Conservation (phyloP, 2,329 filamentous ascomycete genomes). For the Aspergillus persii region DNA sequence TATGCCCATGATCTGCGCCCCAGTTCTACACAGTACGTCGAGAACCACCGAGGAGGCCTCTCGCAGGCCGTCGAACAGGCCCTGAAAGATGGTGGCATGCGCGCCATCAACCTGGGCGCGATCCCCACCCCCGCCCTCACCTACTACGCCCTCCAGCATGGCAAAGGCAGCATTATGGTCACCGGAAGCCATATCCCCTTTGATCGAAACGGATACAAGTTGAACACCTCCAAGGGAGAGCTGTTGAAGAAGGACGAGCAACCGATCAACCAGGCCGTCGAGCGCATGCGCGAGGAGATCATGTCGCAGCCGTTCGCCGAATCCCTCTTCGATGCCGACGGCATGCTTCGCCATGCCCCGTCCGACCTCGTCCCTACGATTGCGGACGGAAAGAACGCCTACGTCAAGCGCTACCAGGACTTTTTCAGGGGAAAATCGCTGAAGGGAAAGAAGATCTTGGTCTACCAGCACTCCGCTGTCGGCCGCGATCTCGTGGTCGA, state of each 20-base stretch:
- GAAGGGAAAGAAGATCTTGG: constrained; percentile 27
- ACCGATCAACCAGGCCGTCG: constrained; percentile 31
- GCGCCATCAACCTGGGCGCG: constrained; percentile 29
- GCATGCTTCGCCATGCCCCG: constrained; percentile 23
- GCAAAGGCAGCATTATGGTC: constrained; percentile 36
- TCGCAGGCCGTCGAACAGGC: constrained; percentile 31
- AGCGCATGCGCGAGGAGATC: constrained; percentile 23
- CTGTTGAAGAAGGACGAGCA: constrained; percentile 33
- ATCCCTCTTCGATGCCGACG: constrained; percentile 28
- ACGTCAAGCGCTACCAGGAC: constrained; percentile 30
- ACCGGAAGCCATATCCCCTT: constrained; percentile 37
- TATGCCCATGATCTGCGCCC: constrained; percentile 33
- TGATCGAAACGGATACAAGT: constrained; percentile 36
- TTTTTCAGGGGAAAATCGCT: constrained; percentile 31
- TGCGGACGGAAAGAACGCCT: constrained; percentile 22
- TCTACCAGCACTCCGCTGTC: constrained; percentile 36
- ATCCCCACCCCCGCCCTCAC: constrained; percentile 35
- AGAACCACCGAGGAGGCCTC: constrained; percentile 29
- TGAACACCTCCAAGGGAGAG: constrained; percentile 34
- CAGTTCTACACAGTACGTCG: constrained; percentile 30
- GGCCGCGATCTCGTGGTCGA: constrained; percentile 33
- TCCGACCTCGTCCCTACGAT: constrained; percentile 14
- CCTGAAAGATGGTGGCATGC: constrained; percentile 29
- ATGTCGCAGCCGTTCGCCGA: constrained; percentile 25
- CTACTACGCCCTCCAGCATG: constrained; percentile 26